Conservation (phyloP, 2,329 filamentous ascomycete species). For the Paecilomyces variotii region DNA sequence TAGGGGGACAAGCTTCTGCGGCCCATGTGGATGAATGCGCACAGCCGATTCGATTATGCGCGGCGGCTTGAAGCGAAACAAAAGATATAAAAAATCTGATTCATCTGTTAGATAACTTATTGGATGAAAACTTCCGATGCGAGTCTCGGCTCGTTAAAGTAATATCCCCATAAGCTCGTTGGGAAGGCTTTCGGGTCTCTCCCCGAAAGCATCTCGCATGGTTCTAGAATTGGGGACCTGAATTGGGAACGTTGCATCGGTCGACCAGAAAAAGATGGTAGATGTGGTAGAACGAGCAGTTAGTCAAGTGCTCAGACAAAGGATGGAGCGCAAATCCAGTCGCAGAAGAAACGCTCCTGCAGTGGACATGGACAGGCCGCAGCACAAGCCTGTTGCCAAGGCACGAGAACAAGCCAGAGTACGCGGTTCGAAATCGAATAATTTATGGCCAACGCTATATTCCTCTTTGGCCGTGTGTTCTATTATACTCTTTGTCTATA, state of each 20-base stretch:
- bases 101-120: background rate
- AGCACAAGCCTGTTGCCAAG: background rate
- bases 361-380: slow-evolving; percentile 3
- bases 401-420: background rate
- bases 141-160: background rate
- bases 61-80: background rate
- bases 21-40: background rate
- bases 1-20: background rate
- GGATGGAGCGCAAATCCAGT: slow-evolving; percentile 14
- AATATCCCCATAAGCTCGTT: background rate
- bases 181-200: background rate
- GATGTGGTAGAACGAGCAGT: background rate
- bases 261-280: background rate
- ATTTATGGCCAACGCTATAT: slow-evolving; percentile 4
- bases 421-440: background rate
- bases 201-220: background rate
- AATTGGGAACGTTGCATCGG: background rate
- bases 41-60: background rate
- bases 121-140: background rate
- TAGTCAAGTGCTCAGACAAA: background rate
- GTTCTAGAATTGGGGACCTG: background rate
- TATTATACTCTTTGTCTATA: slow-evolving; percentile 4
- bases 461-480: slow-evolving; percentile 11
- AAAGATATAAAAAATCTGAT: background rate
- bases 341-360: slow-evolving; percentile 6